Conservation (phyloP, 192 early-diverging fungal species). For the Mortierella claussenii region DNA sequence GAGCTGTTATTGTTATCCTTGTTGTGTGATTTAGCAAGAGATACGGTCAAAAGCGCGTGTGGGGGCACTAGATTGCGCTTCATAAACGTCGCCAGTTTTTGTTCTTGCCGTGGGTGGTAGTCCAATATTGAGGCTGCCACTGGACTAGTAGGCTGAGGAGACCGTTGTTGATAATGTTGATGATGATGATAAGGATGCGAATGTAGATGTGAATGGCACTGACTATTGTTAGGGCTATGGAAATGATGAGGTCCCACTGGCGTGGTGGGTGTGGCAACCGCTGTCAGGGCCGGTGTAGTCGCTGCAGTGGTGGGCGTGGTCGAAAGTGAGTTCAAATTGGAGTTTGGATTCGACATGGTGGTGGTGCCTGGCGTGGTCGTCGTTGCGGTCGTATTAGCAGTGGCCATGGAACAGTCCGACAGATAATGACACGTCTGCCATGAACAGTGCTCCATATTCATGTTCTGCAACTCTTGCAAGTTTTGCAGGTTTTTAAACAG, state of each 20-base stretch:
- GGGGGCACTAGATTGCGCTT: slow-evolving; percentile 50
- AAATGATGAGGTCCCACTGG: slow-evolving; percentile 18
- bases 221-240: background rate
- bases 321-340: slow-evolving; percentile 40
- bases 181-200: background rate
- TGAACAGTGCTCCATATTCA: slow-evolving; percentile 37
- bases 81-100: slow-evolving; percentile 50
- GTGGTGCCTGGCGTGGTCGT: too few relatives aligned
- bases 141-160: slow-evolving; percentile 40
- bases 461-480: slow-evolving; percentile 33
- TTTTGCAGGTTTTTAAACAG: slow-evolving; percentile 49
- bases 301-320: slow-evolving; percentile 44
- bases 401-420: too few relatives aligned
- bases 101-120: slow-evolving; percentile 43
- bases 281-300: slow-evolving; percentile 35
- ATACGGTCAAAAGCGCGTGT: slow-evolving; percentile 24
- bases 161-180: background rate
- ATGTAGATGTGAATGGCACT: background rate
- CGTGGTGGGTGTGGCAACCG: slow-evolving; percentile 38
- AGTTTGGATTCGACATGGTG: slow-evolving; percentile 5
- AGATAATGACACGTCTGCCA: slow-evolving; percentile 35
- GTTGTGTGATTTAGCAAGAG: background rate
- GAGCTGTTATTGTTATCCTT: slow-evolving; percentile 9
- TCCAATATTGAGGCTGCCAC: slow-evolving; percentile 51
- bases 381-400: background rate